These are phyloP conservation scores for Epichloe glyceriae DNA, from an alignment of 2,329 filamentous ascomycete species.

Conservation along the genomic window DNA sequence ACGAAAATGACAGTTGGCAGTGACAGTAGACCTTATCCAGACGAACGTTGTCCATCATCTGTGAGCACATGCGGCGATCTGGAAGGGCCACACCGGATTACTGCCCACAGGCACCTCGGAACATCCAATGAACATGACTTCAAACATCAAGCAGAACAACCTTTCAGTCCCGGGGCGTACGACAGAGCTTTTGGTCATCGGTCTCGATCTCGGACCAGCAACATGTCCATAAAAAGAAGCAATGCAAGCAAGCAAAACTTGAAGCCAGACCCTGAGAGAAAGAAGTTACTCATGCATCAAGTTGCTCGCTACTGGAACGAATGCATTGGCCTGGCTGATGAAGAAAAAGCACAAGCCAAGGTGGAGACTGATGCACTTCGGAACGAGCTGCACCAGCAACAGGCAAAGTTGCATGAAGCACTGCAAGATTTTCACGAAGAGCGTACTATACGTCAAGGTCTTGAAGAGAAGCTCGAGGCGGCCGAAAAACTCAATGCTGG, in stretches of 20 bases:
- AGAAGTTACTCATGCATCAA: slow-evolving; percentile 18
- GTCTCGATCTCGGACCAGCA: slow-evolving; percentile 18
- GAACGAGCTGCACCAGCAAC: slow-evolving; percentile 10
- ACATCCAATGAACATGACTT: slow-evolving; percentile 1
- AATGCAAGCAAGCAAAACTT: slow-evolving; percentile 7
- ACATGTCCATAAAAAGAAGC: slow-evolving; percentile 20
- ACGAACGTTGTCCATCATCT: slow-evolving; percentile 7
- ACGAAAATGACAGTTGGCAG: background rate
- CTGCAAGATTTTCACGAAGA: slow-evolving; percentile 10
- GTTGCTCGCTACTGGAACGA: slow-evolving; percentile 22
- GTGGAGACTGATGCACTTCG: slow-evolving; percentile 17
- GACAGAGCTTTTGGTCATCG: slow-evolving; percentile 6
- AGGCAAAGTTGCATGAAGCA: slow-evolving; percentile 9
- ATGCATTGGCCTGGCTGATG: slow-evolving; percentile 18
- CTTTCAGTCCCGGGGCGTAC: background rate
- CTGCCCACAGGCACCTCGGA: slow-evolving; percentile 6
- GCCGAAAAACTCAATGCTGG: slow-evolving; percentile 12
- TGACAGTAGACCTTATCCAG: background rate
- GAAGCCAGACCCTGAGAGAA: slow-evolving; percentile 12
- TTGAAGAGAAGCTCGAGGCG: slow-evolving; percentile 13
- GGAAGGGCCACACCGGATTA: slow-evolving; percentile 15
- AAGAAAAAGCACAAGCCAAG: slow-evolving; percentile 15
- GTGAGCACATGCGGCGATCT: slow-evolving; percentile 19
- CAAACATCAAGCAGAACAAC: background rate
- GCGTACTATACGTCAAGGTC: slow-evolving; percentile 13